Evolutionary conservation across 371 early-diverging fungal genomes (phyloP).

Genomic region (Blakeslea trispora): DNA sequence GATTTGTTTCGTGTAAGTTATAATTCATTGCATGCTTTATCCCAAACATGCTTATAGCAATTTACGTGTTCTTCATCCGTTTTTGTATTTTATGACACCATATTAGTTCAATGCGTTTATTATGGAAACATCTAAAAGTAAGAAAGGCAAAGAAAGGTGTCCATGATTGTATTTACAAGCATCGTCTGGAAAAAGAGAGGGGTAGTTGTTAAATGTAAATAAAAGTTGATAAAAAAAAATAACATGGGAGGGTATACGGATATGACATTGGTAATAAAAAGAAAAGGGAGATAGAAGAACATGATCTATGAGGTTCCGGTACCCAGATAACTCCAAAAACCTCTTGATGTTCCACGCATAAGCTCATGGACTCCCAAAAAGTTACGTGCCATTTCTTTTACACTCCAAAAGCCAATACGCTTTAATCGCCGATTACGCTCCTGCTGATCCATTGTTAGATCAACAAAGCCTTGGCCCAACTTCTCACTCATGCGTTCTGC

Average conservation of each 20-base stretch:
- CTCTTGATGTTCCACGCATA: slow-evolving; percentile 75
- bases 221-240: neutral
- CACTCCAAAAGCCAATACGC: slow-evolving; percentile 88
- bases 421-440: slow-evolving; percentile 82
- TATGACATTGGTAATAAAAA: neutral
- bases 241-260: neutral
- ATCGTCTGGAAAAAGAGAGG: neutral
- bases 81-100: neutral
- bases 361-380: slow-evolving; percentile 75
- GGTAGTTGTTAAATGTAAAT: slow-evolving; percentile 3
- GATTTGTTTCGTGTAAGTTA: slow-evolving; percentile 44
- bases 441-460: slow-evolving; percentile 78
- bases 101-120: slow-evolving; percentile 18
- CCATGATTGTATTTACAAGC: slow-evolving; percentile 2
- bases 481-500: slow-evolving; percentile 79
- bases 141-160: slow-evolving; percentile 13
- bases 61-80: neutral
- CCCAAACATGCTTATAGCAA: too few relatives aligned
- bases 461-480: slow-evolving; percentile 80
- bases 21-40: too few relatives aligned
- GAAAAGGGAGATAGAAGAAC: neutral
- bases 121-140: slow-evolving; percentile 14
- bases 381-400: slow-evolving; percentile 76
- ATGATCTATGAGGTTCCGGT: slow-evolving; percentile 7
- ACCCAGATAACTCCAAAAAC: slow-evolving; percentile 76